A percentile compares a stretch with the other conserved stretches of the same genome.
Evolutionary conservation across 1,139 yeast genomes (phyloP).

Genomic region (Pichia sp.): DNA sequence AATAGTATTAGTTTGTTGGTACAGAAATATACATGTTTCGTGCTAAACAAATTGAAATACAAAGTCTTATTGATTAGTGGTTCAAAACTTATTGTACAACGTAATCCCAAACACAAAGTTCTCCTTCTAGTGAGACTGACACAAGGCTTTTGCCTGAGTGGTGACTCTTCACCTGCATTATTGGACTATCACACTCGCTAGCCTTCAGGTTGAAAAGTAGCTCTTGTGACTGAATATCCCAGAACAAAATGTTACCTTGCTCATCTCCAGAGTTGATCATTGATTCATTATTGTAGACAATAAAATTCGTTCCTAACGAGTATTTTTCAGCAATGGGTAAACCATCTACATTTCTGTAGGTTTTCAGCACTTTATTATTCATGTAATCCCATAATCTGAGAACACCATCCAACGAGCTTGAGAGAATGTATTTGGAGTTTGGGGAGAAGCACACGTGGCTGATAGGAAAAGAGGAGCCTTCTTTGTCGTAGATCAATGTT

Average conservation of each 20-base stretch:
- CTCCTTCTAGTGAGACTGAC: conserved; percentile 42
- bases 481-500: conserved; percentile 68
- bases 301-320: conserved; percentile 47
- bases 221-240: conserved; percentile 71
- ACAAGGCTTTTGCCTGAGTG: conserved; percentile 40
- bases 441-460: conserved; percentile 72
- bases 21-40: neutral
- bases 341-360: conserved; percentile 45
- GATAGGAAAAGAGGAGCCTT: conserved; percentile 72
- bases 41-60: neutral
- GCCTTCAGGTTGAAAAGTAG: conserved; percentile 21
- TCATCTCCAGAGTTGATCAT: conserved; percentile 67
- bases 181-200: conserved; percentile 25
- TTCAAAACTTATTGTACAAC: neutral
- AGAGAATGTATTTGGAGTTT: conserved; percentile 74
- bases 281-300: conserved; percentile 33
- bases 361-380: conserved; percentile 72
- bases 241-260: conserved; percentile 52
- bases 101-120: conserved; percentile 35
- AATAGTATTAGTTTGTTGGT: neutral
- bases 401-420: conserved; percentile 77
- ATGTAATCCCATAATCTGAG: conserved; percentile 80
- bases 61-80: neutral
- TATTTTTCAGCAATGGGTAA: conserved; percentile 41
- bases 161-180: conserved; percentile 45